Evolutionary conservation across 2,329 filamentous ascomycete species (phyloP), one percentile per base, ranked within the genome.

Genomic region (Fusarium xyrophilum): DNA sequence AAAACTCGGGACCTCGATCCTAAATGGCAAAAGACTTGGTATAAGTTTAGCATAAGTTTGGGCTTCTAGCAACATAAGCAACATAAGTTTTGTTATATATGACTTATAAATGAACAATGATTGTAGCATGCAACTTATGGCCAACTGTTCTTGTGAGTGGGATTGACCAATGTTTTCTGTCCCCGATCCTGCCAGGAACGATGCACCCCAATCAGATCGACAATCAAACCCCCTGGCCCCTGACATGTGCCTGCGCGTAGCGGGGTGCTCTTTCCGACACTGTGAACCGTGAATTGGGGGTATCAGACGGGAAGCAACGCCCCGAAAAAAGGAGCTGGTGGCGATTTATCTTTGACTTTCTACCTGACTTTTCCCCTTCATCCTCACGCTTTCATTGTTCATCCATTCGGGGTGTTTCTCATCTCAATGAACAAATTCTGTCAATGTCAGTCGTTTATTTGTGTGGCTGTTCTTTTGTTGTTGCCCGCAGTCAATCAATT

Each of bases 161-260:
- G 30, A 50, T 27, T 50, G 46, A 27, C 30, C 46, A 36, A 25
- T 50, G 17, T 50, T 50, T 50, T 50, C 17, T 50, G 46, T 50
- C 46, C 30, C 9, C 30, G 30, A 36, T 36, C 46, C 17, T 50
- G 46, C 30, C 54, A 65, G 60, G 60, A 43, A 65, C 60, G 39
- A 65, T 65, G 60, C 35, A 65, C 60, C 62, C 62, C 61, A 65
- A 65, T 65, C 54, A 65, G 62, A 65, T 65, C 62, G 54, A 60
- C 61, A 69, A 63, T 63, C 54, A 50, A 56, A 13, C 36, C 53
- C 40, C 46, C 23, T 28, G 59, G 35, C 50, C 44, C 52, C 25
- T 38, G 32, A 11, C 76, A 78, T 74, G 76, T 77, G 76, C 73
- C 63, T 75, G 74, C 78, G 76, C 74, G 77, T 76, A 71, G 73